Evolutionary conservation across 2,329 filamentous ascomycete genomes (phyloP).

Genomic region (Westerdykella ornata): DNA sequence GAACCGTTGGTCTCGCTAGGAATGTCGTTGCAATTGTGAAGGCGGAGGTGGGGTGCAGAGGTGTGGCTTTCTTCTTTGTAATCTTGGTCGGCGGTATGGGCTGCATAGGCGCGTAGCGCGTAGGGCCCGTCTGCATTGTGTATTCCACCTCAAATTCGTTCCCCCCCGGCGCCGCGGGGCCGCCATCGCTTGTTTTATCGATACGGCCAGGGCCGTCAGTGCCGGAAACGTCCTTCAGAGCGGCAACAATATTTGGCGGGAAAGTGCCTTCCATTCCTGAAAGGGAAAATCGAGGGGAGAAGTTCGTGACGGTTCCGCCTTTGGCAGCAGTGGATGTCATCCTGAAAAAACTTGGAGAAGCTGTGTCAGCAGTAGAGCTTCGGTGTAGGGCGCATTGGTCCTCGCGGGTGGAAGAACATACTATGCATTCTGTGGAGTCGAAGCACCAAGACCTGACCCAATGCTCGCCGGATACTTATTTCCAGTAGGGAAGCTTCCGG

Average conservation of each 20-base stretch:
- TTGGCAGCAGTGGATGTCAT: constrained; percentile 51
- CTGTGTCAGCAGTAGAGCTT: background rate
- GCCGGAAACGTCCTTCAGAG: constrained; percentile 16
- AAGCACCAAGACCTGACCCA: constrained; percentile 17
- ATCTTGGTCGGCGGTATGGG: constrained; percentile 54
- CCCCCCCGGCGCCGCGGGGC: constrained; percentile 20
- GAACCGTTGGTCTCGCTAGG: constrained; percentile 40
- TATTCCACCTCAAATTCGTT: constrained; percentile 45
- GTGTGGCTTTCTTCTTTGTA: constrained; percentile 46
- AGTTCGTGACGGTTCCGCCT: constrained; percentile 53
- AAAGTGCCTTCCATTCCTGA: constrained; percentile 58
- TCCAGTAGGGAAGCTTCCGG: constrained; percentile 40
- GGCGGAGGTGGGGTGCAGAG: constrained; percentile 51
- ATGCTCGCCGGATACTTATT: constrained; percentile 36
- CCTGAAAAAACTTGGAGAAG: constrained; percentile 24
- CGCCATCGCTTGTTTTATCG: constrained; percentile 15
- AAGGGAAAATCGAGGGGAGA: constrained; percentile 58
- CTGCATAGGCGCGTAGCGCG: constrained; percentile 57
- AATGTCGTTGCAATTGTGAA: constrained; percentile 48
- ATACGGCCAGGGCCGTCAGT: constrained; percentile 24
- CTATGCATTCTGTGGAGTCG: constrained; percentile 49
- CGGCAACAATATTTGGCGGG: constrained; percentile 41
- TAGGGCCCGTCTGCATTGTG: constrained; percentile 50
- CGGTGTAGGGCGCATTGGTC: constrained; percentile 3
- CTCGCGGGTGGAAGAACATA: constrained; percentile 30